Conservation (phyloP, 345 rosid species). For the Eucalyptus grandis region DNA sequence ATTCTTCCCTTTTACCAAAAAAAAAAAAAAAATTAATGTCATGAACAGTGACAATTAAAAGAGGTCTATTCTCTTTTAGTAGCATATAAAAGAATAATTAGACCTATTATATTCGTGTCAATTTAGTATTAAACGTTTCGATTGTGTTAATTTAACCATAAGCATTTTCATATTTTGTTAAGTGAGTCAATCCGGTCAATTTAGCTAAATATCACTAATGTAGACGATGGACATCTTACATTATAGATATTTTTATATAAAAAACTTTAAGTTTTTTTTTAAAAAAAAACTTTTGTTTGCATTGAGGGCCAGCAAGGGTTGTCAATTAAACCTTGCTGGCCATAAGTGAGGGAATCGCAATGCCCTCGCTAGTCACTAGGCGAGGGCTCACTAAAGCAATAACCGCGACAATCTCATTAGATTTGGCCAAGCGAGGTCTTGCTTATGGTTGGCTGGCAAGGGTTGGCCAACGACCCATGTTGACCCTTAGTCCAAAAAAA, state of each 20-base stretch:
- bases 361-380: neutral
- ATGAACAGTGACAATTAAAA: neutral
- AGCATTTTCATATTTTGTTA: too few species aligned
- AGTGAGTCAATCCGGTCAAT: neutral
- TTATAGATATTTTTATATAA: too few species aligned
- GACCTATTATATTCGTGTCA: rapidly evolving
- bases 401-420: neutral
- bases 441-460: neutral
- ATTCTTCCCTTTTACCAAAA: too few species aligned
- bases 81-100: neutral
- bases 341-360: too few species aligned
- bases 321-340: too few species aligned
- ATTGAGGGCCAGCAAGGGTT: neutral
- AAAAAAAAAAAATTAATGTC: neutral
- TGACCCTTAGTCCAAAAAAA: neutral
- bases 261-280: too few species aligned
- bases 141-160: too few species aligned
- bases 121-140: rapidly evolving
- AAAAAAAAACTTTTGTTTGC: too few species aligned
- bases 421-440: neutral
- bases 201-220: rapidly evolving
- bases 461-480: neutral
- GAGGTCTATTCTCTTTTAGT: neutral
- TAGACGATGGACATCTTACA: rapidly evolving
- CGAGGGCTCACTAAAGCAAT: neutral